phyloP scores from a whole-genome alignment of 768 basidiomycete species.

The Trametes gibbosa region DNA sequence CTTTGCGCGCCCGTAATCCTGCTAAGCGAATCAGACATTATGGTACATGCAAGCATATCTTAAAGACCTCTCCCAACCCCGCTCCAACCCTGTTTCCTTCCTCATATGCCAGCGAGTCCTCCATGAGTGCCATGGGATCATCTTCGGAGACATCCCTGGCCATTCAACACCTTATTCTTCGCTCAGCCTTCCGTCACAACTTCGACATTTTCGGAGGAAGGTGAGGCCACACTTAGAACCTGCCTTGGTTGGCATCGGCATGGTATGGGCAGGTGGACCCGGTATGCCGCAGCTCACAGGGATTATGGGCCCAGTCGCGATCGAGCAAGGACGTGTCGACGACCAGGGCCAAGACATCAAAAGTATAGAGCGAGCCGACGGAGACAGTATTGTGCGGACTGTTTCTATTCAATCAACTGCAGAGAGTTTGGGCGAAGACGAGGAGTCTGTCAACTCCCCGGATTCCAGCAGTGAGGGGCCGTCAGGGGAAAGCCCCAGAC shows the following conservation, averaged over 20 bases:
- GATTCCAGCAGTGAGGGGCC: slow-evolving; percentile 34
- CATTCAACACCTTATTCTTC: slow-evolving; percentile 68
- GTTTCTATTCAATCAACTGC: slow-evolving; percentile 27
- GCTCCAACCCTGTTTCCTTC: slow-evolving; percentile 74
- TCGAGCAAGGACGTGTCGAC: slow-evolving; percentile 85
- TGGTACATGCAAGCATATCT: slow-evolving; percentile 99
- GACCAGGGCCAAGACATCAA: slow-evolving; percentile 51
- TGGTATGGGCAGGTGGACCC: slow-evolving; percentile 72
- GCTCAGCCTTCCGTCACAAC: slow-evolving; percentile 46
- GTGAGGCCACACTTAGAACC: slow-evolving; percentile 74
- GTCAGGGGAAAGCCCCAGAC: not conserved
- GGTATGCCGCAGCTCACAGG: slow-evolving; percentile 73
- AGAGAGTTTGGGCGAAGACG: slow-evolving; percentile 31
- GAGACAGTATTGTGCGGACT: slow-evolving; percentile 33
- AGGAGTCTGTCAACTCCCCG: slow-evolving; percentile 42
- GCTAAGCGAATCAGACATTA: slow-evolving; percentile 59
- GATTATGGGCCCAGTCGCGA: slow-evolving; percentile 76
- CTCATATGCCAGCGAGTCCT: slow-evolving; percentile 88
- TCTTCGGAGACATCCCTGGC: slow-evolving; percentile 83
- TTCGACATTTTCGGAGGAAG: slow-evolving; percentile 54
- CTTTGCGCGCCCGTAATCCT: not conserved
- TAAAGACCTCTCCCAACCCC: slow-evolving; percentile 63
- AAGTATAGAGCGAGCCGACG: slow-evolving; percentile 47
- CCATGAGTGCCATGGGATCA: slow-evolving; percentile 92
- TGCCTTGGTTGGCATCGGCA: slow-evolving; percentile 80